phyloP scores from a whole-genome alignment of 2,329 filamentous ascomycete species.

The Exophiala xenobiotica region DNA sequence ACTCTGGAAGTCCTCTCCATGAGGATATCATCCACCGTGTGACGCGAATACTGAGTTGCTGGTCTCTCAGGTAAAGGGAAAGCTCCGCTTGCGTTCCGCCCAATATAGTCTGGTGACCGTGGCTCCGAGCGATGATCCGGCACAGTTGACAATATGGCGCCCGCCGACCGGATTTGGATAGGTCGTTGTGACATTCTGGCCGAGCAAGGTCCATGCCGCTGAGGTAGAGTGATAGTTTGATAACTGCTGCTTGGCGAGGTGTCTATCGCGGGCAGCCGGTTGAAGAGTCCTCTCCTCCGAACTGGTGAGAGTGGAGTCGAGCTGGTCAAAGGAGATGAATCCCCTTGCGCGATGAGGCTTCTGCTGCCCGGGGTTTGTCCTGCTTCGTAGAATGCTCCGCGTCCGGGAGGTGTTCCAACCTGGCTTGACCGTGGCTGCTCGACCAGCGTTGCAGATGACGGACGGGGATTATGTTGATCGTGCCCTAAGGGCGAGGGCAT shows the following conservation, averaged over 20 bases:
- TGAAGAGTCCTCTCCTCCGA: constrained; percentile 27
- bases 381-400: background rate
- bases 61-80: constrained; percentile 14
- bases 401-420: constrained; percentile 10
- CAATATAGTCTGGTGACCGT: constrained; percentile 23
- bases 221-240: background rate
- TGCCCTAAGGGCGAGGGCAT: constrained; percentile 13
- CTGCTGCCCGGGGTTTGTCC: background rate
- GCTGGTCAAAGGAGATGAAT: background rate
- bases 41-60: constrained; percentile 17
- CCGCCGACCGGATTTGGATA: constrained; percentile 21
- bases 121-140: constrained; percentile 5
- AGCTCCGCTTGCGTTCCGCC: constrained; percentile 12
- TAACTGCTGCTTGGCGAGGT: constrained; percentile 15
- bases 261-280: constrained; percentile 29
- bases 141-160: constrained; percentile 8
- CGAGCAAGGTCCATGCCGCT: background rate
- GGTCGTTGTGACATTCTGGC: constrained; percentile 1
- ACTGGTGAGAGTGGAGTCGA: constrained; percentile 3
- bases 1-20: background rate
- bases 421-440: constrained; percentile 1
- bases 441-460: constrained; percentile 9
- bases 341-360: background rate
- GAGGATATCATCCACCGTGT: background rate
- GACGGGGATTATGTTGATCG: constrained; percentile 9